Conservation (phyloP, 1,139 yeast genomes). For the Wickerhamiella infanticola region DNA sequence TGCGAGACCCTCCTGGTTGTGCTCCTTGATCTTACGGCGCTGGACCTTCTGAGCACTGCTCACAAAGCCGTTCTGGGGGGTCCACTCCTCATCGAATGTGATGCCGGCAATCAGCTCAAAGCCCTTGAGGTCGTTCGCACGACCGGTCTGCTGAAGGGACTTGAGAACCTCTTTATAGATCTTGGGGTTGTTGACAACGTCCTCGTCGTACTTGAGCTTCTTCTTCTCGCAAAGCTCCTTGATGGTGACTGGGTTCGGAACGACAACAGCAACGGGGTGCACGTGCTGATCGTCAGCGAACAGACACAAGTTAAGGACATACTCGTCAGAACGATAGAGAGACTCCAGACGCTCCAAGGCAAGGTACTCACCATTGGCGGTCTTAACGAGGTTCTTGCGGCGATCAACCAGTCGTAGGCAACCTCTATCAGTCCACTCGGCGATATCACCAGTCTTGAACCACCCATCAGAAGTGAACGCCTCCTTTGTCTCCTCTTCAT, state of each 20-base stretch:
- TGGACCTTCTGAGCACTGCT: conserved; percentile 95
- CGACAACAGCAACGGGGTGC: conserved; percentile 83
- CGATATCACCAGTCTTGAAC: conserved; percentile 97
- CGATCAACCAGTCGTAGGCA: conserved; percentile 78
- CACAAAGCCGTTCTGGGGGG: conserved; percentile 87
- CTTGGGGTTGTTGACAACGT: conserved; percentile 47
- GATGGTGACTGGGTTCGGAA: conserved; percentile 61
- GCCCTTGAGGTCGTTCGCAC: conserved; percentile 63
- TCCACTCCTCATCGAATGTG: conserved; percentile 85
- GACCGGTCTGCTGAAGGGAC: conserved; percentile 58
- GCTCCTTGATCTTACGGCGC: conserved; percentile 73
- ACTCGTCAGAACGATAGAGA: conserved; percentile 65
- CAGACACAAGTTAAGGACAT: conserved; percentile 71
- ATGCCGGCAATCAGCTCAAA: conserved; percentile 74
- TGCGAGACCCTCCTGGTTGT: conserved; percentile 23
- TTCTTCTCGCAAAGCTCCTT: conserved; percentile 42
- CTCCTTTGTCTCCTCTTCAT: conserved; percentile 61
- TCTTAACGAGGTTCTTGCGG: conserved; percentile 90
- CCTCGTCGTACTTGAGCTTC: conserved; percentile 35
- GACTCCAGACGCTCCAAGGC: conserved; percentile 86
- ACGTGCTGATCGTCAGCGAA: conserved; percentile 79
- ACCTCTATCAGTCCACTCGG: conserved; percentile 75
- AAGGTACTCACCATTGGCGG: conserved; percentile 92
- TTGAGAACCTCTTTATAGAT: conserved; percentile 41
- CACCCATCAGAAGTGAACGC: conserved; percentile 79